These are phyloP conservation scores for Xylaria bambusicola DNA, from an alignment of 495 filamentous ascomycete genomes.

Conservation along the genomic window DNA sequence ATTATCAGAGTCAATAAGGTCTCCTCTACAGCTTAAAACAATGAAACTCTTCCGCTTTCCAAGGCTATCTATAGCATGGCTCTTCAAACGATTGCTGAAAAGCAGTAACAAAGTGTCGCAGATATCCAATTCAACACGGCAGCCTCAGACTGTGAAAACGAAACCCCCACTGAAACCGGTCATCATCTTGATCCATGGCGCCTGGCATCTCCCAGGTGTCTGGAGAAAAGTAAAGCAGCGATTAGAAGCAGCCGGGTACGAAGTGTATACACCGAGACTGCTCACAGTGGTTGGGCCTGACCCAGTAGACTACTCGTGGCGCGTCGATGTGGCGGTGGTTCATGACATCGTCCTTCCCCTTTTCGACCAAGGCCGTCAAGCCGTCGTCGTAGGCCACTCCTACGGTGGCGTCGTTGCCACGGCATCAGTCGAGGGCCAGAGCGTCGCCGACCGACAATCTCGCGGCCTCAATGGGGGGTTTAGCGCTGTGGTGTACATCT, in stretches of 20 bases:
- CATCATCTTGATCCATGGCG: slow-evolving; percentile 43
- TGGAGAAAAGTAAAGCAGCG: slow-evolving; percentile 35
- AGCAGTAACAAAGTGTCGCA: neutral
- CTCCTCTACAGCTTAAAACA: neutral
- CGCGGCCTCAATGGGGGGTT: slow-evolving; percentile 36
- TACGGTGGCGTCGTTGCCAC: slow-evolving; percentile 44
- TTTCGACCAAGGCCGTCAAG: slow-evolving; percentile 24
- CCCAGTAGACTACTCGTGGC: slow-evolving; percentile 24
- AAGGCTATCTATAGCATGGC: neutral
- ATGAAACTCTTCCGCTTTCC: neutral
- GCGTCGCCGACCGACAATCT: slow-evolving; percentile 21
- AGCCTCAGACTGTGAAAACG: neutral
- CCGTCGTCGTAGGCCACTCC: slow-evolving; percentile 44
- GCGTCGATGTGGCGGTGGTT: slow-evolving; percentile 31
- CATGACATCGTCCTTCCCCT: slow-evolving; percentile 15
- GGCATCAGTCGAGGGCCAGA: slow-evolving; percentile 35
- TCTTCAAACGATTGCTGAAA: neutral
- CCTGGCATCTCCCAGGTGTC: slow-evolving; percentile 41
- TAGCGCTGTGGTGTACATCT: slow-evolving; percentile 41
- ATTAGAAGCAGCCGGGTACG: slow-evolving; percentile 35
- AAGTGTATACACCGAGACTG: slow-evolving; percentile 37
- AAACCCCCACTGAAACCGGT: slow-evolving; percentile 27
- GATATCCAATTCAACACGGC: too few relatives aligned
- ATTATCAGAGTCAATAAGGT: too few relatives aligned
- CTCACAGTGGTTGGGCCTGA: slow-evolving; percentile 23